These are phyloP conservation scores for Zasmidium angulare DNA, from an alignment of 2,329 filamentous ascomycete genomes.

Conservation along the genomic window DNA sequence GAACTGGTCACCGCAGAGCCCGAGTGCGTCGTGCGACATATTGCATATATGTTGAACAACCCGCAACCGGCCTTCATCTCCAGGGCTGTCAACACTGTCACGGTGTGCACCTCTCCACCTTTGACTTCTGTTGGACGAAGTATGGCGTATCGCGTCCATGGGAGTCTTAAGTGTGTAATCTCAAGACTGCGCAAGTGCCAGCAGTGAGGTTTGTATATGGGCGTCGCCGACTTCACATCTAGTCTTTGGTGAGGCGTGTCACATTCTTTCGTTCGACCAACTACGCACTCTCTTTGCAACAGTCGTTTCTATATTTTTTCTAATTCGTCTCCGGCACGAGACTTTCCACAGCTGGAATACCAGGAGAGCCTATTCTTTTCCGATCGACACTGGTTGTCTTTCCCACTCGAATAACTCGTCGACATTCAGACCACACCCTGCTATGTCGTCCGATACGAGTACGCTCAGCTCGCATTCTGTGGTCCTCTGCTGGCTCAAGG, in stretches of 20 bases:
- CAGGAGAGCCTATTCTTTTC: not conserved
- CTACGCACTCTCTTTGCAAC: not conserved
- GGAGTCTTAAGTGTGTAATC: not conserved
- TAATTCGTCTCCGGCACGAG: not conserved
- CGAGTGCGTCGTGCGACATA: no score
- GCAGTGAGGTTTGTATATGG: not conserved
- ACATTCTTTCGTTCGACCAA: no score
- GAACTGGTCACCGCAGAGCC: no score
- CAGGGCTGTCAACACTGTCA: not conserved
- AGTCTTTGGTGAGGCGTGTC: not conserved
- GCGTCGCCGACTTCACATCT: not conserved
- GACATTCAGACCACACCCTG: no score
- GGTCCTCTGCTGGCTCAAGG: constrained; percentile 10
- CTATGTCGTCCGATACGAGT: not conserved
- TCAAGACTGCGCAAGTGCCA: not conserved
- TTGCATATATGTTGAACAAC: no score
- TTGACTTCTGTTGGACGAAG: not conserved
- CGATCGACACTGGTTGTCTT: not conserved
- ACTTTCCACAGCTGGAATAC: not conserved
- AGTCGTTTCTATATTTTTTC: not conserved
- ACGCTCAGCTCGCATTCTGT: constrained; percentile 12
- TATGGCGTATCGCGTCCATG: not conserved
- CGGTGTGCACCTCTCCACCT: not conserved
- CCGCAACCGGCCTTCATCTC: no score
- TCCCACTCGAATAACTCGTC: not conserved